Percentiles rank a stretch among this genome's conserved stretches.
Conservation (phyloP, 2,329 filamentous ascomycete genomes). For the Cryoendolithus antarcticus region DNA sequence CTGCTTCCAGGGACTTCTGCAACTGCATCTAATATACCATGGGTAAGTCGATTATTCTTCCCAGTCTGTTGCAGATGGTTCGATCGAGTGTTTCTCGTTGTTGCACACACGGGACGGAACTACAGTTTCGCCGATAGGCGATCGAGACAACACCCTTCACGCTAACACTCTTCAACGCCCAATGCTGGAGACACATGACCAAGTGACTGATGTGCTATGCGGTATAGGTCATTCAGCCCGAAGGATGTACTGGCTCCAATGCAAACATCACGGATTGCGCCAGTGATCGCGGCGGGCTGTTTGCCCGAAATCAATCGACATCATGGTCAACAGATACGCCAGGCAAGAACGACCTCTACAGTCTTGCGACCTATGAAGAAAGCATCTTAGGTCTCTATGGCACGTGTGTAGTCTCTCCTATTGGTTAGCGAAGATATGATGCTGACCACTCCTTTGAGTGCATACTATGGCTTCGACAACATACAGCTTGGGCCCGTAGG, state of each 20-base stretch:
- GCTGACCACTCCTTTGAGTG: conserved; percentile 4
- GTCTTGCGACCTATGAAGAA: conserved; percentile 13
- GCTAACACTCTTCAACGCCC: no score
- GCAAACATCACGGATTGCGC: conserved; percentile 15
- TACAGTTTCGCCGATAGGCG: no score
- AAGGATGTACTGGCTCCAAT: conserved; percentile 14
- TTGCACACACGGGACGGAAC: no score
- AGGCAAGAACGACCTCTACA: conserved; percentile 21
- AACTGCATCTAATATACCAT: no score
- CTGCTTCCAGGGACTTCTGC: no score
- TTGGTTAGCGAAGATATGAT: no score
- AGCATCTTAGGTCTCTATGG: conserved; percentile 11
- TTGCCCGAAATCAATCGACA: conserved; percentile 21
- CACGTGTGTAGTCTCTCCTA: neutral
- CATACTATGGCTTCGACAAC: conserved; percentile 27
- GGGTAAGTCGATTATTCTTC: no score
- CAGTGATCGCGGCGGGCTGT: conserved; percentile 14
- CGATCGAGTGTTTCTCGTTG: no score
- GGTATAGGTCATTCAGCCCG: conserved; percentile 8
- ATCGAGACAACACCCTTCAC: no score
- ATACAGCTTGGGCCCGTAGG: conserved; percentile 13
- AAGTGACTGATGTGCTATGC: no score
- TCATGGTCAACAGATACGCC: conserved; percentile 23
- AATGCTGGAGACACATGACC: no score
- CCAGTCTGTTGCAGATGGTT: no score